Base-by-base conservation (phyloP, 2,329 filamentous ascomycete species). In the Harringtonia lauricola region DNA sequence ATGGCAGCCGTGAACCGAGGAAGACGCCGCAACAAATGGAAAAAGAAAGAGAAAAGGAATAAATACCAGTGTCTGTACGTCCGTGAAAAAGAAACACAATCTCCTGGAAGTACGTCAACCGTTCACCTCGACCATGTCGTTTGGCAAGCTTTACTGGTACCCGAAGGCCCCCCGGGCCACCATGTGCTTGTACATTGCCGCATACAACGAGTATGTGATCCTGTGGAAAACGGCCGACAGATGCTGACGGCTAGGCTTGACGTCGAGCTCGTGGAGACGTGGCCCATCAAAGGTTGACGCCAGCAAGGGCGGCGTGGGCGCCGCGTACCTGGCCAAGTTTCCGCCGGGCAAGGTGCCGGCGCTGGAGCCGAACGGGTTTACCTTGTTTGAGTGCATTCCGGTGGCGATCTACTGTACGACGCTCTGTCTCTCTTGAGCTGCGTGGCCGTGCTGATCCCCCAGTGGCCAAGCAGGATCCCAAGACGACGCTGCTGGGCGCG, bases 301-400 rank as follows among this genome's bases (percentile, higher is more conserved):
- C 26, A 22, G 26, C 6, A 37, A 38, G 14, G 41, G 41, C 6
- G 41, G 41, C 19, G 41, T 43, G 9, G 41, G 41, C 26, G 41
- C 30, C 4, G 66, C 67, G 4, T 74, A 65, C 58, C 55, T 67
- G 14, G 47, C 64, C 56, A 72, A 73, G 51, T 74, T 72, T 57
- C 68, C 70, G 12, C 53, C 70, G 33, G 70, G 69, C 52, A 74
- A 72, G 53, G 64, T 73, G 9, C 71, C 71, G 10, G 63, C 62
- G 35, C 64, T 74, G 42, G 66, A 69, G 51, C 60, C 66, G 18
- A 67, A 72, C 50, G 70, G 70, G 37, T 64, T 70, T 53, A 55
- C 49, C 50, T 41, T 74, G 24, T 52, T 62, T 46, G 70, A 74
- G 49, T 60, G 62, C 30, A 60, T 61, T 30, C 70, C 70, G 41